A percentile compares a stretch with the other conserved stretches of the same genome.
phyloP scores from a whole-genome alignment of 2,329 filamentous ascomycete genomes.

The Cordyceps javanica region DNA sequence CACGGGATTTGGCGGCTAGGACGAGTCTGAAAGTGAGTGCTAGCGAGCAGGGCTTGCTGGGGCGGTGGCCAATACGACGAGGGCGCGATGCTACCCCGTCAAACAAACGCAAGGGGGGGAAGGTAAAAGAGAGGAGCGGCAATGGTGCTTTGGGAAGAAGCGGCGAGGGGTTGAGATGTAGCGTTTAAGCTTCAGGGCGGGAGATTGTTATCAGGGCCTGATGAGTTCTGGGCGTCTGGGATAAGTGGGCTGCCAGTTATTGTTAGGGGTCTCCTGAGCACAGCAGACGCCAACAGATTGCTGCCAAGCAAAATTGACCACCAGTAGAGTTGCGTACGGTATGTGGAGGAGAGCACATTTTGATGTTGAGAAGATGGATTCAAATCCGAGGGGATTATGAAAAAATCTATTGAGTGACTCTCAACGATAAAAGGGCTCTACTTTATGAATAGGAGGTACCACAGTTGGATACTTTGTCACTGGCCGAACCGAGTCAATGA shows the following conservation, averaged over 20 bases:
- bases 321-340: no score
- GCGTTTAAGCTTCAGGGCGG: background rate
- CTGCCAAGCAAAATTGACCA: background rate
- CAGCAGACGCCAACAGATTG: background rate
- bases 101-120: background rate
- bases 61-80: background rate
- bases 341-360: no score
- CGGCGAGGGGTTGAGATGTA: background rate
- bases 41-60: slow-evolving; percentile 6
- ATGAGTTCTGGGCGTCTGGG: background rate
- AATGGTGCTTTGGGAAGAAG: no score
- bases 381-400: no score
- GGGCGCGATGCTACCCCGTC: slow-evolving; percentile 3
- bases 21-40: slow-evolving; percentile 10
- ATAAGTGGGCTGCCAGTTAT: slow-evolving; percentile 9
- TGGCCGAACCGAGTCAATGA: no score
- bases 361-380: no score
- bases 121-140: background rate
- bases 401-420: no score
- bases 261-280: background rate
- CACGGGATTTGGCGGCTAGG: slow-evolving; percentile 13
- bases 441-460: no score
- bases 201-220: background rate
- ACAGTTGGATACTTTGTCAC: no score
- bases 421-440: no score